Percentiles rank a stretch among this genome's conserved stretches.
These are phyloP conservation scores for Rhizophora apiculata DNA, from an alignment of 345 rosid species.

Conservation along the genomic window DNA sequence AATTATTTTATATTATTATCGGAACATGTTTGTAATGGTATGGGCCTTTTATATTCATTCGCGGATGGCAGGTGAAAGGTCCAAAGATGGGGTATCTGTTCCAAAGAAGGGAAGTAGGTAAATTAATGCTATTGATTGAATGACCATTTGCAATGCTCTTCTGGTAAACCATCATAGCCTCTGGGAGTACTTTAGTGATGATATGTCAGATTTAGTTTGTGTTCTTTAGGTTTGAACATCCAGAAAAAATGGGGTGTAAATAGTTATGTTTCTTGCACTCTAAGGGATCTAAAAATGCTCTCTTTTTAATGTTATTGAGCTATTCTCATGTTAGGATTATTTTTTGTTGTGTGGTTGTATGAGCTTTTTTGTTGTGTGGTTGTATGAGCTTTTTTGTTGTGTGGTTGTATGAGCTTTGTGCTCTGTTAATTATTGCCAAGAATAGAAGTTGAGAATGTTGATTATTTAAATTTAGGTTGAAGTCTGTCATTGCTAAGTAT, in stretches of 20 bases:
- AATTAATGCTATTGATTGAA: constrained; percentile 67
- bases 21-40: constrained; percentile 71
- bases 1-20: constrained; percentile 45
- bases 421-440: too few species aligned
- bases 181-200: constrained; percentile 24
- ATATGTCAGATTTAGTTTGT: constrained; percentile 22
- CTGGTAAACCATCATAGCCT: constrained; percentile 37
- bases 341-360: too few species aligned
- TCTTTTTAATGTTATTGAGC: too few species aligned
- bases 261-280: constrained; percentile 10
- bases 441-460: too few species aligned
- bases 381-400: too few species aligned
- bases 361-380: too few species aligned
- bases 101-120: constrained; percentile 99
- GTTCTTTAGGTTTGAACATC: constrained; percentile 22
- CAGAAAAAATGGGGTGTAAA: constrained; percentile 10
- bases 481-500: too few species aligned
- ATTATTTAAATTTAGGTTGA: too few species aligned
- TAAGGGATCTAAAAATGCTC: too few species aligned
- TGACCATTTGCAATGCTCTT: constrained; percentile 40
- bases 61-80: constrained; percentile 99
- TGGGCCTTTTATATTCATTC: constrained; percentile 95
- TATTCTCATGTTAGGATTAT: too few species aligned
- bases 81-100: constrained; percentile 97
- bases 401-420: too few species aligned